These are phyloP conservation scores for Nidula niveotomentosa DNA, from an alignment of 1,284 basidiomycete genomes.

Conservation along the genomic window DNA sequence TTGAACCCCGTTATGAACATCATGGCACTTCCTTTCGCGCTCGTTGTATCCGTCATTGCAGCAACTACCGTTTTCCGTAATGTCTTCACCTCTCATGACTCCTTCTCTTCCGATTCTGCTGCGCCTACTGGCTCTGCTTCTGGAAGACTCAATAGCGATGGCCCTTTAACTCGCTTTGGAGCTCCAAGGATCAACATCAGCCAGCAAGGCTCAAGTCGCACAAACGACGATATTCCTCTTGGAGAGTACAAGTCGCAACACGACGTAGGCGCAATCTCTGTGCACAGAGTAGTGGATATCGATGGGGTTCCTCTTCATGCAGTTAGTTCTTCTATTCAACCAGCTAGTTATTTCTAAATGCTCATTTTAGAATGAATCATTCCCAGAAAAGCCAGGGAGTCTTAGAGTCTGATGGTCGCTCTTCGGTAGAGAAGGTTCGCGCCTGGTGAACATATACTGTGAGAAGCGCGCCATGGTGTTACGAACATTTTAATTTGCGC, in stretches of 20 bases:
- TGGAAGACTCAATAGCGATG: not conserved
- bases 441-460: not conserved
- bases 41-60: conserved; percentile 31
- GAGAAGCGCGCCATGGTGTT: too few relatives aligned
- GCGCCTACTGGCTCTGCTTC: not conserved
- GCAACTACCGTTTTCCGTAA: conserved; percentile 31
- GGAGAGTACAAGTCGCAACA: conserved; percentile 17
- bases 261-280: conserved; percentile 13
- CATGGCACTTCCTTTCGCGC: conserved; percentile 27
- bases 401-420: not conserved
- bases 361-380: not conserved
- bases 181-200: conserved; percentile 11
- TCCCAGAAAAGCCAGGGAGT: not conserved
- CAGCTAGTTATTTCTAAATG: not conserved
- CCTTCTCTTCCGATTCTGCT: conserved; percentile 11
- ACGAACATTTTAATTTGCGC: not conserved
- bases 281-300: conserved; percentile 19
- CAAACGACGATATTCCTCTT: conserved; percentile 19
- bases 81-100: conserved; percentile 27
- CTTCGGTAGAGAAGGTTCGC: not conserved
- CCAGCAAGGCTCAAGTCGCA: conserved; percentile 4
- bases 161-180: conserved; percentile 8
- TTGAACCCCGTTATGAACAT: conserved; percentile 34
- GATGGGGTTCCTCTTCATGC: conserved; percentile 5
- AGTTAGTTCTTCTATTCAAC: not conserved